A percentile compares a stretch with the other conserved stretches of the same genome.
Evolutionary conservation across 2,329 filamentous ascomycete species (phyloP).

Genomic region (Monosporascus sp.): DNA sequence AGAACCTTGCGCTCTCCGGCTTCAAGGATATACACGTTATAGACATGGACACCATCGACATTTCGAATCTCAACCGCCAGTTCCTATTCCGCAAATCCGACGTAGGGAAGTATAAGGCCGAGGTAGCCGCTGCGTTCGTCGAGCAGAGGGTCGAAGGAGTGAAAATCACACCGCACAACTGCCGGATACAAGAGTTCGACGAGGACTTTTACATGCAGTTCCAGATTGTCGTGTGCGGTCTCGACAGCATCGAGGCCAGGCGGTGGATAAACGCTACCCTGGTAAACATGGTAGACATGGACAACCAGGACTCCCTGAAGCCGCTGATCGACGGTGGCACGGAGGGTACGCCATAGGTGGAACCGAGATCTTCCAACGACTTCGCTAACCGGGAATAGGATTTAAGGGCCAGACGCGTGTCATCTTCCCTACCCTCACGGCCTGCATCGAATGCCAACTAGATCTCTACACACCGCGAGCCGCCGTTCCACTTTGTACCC

Average conservation of each 20-base stretch:
- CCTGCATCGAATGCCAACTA: conserved; percentile 95
- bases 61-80: conserved; percentile 95
- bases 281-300: conserved; percentile 80
- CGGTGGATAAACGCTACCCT: conserved; percentile 97
- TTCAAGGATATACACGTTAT: conserved; percentile 98
- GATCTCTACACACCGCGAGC: conserved; percentile 98
- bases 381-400: conserved; percentile 39
- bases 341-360: conserved; percentile 52
- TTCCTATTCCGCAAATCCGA: conserved; percentile 91
- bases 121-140: conserved; percentile 87
- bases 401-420: conserved; percentile 97
- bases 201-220: conserved; percentile 97
- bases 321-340: conserved; percentile 95
- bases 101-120: conserved; percentile 89
- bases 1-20: conserved; percentile 89
- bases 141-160: conserved; percentile 85
- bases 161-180: conserved; percentile 88
- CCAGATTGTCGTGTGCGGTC: conserved; percentile 83
- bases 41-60: conserved; percentile 99
- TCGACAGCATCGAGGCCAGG: conserved; percentile 96
- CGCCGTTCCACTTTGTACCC: conserved; percentile 93
- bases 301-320: conserved; percentile 80
- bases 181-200: conserved; percentile 94
- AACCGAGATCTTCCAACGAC: not conserved
- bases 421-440: conserved; percentile 85